Evolutionary conservation across 345 rosid species (phyloP).

Genomic region (Salix koriyanagi): DNA sequence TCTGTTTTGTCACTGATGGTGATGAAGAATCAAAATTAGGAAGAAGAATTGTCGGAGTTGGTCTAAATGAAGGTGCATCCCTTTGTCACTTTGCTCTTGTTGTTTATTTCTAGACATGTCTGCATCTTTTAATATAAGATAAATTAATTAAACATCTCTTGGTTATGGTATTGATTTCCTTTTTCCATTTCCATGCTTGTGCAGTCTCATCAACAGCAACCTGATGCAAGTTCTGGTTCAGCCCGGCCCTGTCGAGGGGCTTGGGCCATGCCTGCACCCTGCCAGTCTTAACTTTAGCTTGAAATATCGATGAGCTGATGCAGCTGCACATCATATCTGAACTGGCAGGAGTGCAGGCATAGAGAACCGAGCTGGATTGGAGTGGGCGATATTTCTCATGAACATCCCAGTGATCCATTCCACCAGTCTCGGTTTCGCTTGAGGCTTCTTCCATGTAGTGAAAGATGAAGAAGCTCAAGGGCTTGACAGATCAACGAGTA

Average conservation of each 20-base stretch:
- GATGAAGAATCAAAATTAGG: constrained; percentile 9
- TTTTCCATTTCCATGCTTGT: constrained; percentile 7
- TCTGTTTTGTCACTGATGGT: constrained; percentile 20
- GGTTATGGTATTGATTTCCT: background rate
- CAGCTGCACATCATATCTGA: constrained; percentile 7
- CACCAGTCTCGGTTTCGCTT: constrained; percentile 25
- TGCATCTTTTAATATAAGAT: background rate
- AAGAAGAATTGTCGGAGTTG: constrained; percentile 16
- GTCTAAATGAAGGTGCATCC: constrained; percentile 24
- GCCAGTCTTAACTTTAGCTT: constrained; percentile 20
- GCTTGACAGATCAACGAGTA: constrained; percentile 7
- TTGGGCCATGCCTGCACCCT: constrained; percentile 83
- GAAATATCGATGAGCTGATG: constrained; percentile 13
- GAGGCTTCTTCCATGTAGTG: constrained; percentile 28
- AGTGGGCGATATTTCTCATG: constrained; percentile 14
- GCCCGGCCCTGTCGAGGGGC: constrained; percentile 96
- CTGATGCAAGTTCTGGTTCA: constrained; percentile 68
- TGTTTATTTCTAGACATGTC: background rate
- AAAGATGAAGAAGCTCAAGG: constrained; percentile 30
- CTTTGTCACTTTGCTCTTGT: too few relatives aligned
- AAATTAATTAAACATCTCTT: background rate
- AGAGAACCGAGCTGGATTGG: constrained; percentile 43
- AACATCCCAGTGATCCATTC: constrained; percentile 8
- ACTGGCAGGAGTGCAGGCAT: constrained; percentile 64
- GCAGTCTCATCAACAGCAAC: constrained; percentile 64